Conservation (phyloP, 2,329 filamentous ascomycete species). For the Drechslera avenae region DNA sequence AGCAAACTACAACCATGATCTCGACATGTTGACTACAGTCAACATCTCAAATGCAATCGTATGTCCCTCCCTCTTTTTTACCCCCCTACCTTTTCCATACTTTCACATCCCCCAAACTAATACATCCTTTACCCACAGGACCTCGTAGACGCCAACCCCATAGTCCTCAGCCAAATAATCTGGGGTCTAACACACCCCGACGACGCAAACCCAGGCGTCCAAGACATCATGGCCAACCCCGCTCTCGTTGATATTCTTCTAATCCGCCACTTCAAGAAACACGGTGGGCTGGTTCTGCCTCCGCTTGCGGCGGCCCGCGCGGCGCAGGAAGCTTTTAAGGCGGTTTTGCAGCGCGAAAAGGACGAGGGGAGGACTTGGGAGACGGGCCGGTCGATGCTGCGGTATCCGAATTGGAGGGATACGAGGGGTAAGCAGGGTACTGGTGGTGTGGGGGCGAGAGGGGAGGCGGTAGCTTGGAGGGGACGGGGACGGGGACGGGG, state of each 20-base stretch:
- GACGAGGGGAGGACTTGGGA: background rate
- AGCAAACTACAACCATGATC: background rate
- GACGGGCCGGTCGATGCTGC: background rate
- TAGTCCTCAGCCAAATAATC: background rate
- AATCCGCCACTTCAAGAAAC: conserved; percentile 17
- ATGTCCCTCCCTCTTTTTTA: background rate
- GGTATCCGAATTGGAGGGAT: conserved; percentile 12
- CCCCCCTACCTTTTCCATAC: background rate
- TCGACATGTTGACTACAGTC: background rate
- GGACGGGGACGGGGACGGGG: background rate
- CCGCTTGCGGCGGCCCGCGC: conserved; percentile 2
- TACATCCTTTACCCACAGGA: background rate
- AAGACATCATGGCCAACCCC: background rate
- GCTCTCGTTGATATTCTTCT: conserved; percentile 12
- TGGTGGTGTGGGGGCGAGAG: too few species aligned
- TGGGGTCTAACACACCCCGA: conserved; percentile 2
- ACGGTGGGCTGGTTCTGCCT: conserved; percentile 16
- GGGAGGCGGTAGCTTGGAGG: too few species aligned
- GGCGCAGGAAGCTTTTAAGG: conserved; percentile 1
- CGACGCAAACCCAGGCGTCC: conserved; percentile 6
- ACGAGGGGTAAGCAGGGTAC: too few species aligned
- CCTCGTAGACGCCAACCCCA: background rate
- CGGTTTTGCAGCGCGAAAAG: background rate
- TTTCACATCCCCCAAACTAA: background rate
- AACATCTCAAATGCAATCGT: background rate